A percentile compares a stretch with the other conserved stretches of the same genome.
Conservation (phyloP, 2,329 filamentous ascomycete species). For the Fusarium sublunatum region DNA sequence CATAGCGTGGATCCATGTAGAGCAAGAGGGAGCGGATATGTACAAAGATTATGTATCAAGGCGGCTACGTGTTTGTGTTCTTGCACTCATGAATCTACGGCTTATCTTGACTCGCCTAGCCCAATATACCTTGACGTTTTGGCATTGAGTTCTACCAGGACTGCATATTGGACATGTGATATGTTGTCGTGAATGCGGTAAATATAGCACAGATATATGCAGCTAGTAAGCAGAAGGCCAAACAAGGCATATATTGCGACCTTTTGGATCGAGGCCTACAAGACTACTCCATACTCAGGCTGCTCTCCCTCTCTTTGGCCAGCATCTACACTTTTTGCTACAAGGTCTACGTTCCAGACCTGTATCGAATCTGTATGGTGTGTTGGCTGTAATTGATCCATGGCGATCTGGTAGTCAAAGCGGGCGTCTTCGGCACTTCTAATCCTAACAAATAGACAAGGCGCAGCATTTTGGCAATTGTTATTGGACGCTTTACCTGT, state of each 20-base stretch:
- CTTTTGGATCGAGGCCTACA: background rate
- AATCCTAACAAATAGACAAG: background rate
- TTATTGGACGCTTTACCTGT: conserved; percentile 1
- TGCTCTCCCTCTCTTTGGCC: background rate
- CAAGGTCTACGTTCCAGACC: background rate
- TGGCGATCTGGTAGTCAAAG: background rate
- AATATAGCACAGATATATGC: no score
- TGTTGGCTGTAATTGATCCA: background rate
- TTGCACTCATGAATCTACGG: conserved; percentile 6
- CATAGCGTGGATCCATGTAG: conserved; percentile 3
- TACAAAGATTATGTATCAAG: conserved; percentile 11
- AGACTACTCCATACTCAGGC: background rate
- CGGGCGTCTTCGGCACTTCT: background rate
- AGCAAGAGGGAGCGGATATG: background rate
- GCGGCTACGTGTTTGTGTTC: conserved; percentile 1
- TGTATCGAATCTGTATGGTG: conserved; percentile 5
- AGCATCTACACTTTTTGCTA: background rate
- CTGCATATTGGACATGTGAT: background rate
- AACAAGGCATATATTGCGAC: conserved; percentile 1
- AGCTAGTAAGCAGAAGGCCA: no score
- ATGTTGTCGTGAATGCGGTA: no score
- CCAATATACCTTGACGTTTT: background rate
- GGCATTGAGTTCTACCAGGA: background rate
- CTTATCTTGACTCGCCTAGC: background rate
- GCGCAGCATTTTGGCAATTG: background rate